phyloP scores from a whole-genome alignment of 495 filamentous ascomycete species.

The Aspergillus carlsbadensis region DNA sequence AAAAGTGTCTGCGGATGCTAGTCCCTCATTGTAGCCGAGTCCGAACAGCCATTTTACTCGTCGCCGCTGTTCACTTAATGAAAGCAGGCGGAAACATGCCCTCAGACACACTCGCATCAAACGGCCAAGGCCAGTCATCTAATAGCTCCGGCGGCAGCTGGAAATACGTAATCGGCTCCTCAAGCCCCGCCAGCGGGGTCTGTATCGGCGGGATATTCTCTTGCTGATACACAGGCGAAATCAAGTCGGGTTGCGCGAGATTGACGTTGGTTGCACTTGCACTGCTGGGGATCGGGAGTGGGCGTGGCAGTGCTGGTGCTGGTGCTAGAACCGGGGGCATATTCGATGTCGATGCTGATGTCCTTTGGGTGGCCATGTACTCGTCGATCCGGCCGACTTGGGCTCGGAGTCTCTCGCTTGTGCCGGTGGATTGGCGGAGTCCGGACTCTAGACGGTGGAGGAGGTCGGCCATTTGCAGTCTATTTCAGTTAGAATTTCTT shows the following conservation, averaged over 20 bases:
- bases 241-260: neutral
- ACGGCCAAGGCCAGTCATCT: conserved; percentile 4
- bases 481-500: neutral
- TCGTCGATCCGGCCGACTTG: conserved; percentile 5
- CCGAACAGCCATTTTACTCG: too few species aligned
- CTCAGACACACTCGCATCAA: neutral
- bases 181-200: neutral
- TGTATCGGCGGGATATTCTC: neutral
- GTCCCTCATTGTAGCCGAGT: too few species aligned
- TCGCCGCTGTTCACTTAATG: neutral
- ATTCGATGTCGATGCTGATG: too few species aligned
- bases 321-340: too few species aligned
- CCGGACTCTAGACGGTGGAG: conserved; percentile 3
- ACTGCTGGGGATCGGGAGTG: neutral
- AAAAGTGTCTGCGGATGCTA: too few species aligned
- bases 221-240: neutral
- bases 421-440: neutral
- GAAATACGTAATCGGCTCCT: neutral
- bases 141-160: conserved; percentile 1
- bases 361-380: neutral
- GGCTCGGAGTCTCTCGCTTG: neutral
- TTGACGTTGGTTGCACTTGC: neutral
- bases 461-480: conserved; percentile 4
- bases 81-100: neutral
- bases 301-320: neutral